phyloP scores from a whole-genome alignment of 176 grass and related monocot species.

The Oryza glaberrima region DNA sequence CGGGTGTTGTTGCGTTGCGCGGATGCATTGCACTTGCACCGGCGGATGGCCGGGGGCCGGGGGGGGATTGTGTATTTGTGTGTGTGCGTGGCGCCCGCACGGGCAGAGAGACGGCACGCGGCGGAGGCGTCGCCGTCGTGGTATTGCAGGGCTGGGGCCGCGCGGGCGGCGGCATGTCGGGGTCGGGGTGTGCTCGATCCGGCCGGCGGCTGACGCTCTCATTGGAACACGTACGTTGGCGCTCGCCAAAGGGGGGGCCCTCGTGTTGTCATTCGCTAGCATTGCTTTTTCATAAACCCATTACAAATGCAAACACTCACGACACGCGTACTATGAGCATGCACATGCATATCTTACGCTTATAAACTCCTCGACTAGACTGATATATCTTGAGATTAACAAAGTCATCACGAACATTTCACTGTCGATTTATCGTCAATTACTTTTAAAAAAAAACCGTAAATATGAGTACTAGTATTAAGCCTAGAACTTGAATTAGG shows the following conservation, averaged over 20 bases:
- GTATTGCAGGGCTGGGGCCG: neutral
- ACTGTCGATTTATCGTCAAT: no score
- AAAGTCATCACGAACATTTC: fast-evolving
- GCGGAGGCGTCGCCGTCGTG: slow-evolving; percentile 14
- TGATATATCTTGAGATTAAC: no score
- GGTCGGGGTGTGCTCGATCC: neutral
- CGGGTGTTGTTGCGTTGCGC: neutral
- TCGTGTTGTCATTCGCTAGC: neutral
- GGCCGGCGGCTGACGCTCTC: neutral
- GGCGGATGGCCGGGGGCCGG: neutral
- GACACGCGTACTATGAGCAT: no score
- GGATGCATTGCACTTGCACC: slow-evolving; percentile 41
- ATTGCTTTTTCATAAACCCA: no score
- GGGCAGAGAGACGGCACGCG: neutral
- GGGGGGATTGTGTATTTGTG: no score
- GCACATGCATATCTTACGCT: fast-evolving
- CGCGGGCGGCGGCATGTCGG: slow-evolving; percentile 31
- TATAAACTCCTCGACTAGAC: no score
- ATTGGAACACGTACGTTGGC: neutral
- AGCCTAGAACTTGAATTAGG: no score
- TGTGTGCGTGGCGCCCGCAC: neutral
- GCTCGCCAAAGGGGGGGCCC: no score
- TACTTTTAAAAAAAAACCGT: no score
- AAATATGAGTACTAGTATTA: no score
- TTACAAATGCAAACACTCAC: no score